phyloP scores from a whole-genome alignment of 441 rosid genomes.

The Manihot esculenta region DNA sequence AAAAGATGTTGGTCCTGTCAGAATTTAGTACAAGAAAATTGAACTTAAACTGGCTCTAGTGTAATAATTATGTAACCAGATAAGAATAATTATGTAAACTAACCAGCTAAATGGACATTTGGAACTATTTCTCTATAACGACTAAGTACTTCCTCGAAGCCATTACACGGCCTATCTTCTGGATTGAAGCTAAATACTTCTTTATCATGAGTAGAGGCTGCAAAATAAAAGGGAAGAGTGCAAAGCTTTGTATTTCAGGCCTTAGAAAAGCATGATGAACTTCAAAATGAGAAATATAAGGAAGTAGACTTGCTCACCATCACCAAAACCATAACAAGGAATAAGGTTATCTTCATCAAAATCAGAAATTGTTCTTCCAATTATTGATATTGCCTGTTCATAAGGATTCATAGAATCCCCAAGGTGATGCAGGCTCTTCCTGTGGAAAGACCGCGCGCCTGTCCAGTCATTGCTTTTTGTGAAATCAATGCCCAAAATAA shows the following conservation, averaged over 20 bases:
- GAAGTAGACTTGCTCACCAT: slow-evolving; percentile 38
- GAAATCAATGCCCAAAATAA: slow-evolving; percentile 81
- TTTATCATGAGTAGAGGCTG: slow-evolving; percentile 78
- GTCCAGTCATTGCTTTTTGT: slow-evolving; percentile 96
- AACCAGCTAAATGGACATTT: slow-evolving; percentile 67
- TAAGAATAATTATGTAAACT: slow-evolving; percentile 11
- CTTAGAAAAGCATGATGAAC: background rate
- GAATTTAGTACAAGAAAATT: background rate
- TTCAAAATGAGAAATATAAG: background rate
- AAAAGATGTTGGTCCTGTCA: slow-evolving; percentile 85
- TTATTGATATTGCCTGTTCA: slow-evolving; percentile 71
- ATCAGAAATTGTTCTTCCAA: slow-evolving; percentile 56
- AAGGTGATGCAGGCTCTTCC: slow-evolving; percentile 57
- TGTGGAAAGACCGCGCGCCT: slow-evolving; percentile 57
- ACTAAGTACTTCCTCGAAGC: slow-evolving; percentile 66
- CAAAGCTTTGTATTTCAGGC: background rate
- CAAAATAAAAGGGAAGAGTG: slow-evolving; percentile 3
- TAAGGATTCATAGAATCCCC: slow-evolving; percentile 55
- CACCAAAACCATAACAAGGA: slow-evolving; percentile 82
- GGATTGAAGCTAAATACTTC: slow-evolving; percentile 71
- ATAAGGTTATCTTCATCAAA: slow-evolving; percentile 76
- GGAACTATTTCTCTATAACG: slow-evolving; percentile 72
- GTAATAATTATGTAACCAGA: background rate
- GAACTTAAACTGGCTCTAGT: background rate
- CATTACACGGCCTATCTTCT: slow-evolving; percentile 54